These are phyloP conservation scores for Aspergillus carlsbadensis DNA, from an alignment of 495 filamentous ascomycete genomes.

Conservation along the genomic window DNA sequence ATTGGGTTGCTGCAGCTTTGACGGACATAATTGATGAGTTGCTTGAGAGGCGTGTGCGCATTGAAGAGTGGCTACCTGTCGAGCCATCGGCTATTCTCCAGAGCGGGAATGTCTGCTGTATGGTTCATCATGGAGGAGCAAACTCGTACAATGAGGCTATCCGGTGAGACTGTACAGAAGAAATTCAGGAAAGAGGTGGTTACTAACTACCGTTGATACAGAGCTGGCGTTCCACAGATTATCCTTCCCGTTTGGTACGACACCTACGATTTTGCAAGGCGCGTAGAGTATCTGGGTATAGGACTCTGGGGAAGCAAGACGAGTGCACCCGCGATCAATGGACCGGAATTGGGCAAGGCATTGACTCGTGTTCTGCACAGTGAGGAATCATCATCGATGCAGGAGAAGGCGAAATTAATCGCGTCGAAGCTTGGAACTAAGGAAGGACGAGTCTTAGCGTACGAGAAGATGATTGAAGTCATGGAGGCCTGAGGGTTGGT, in stretches of 20 bases:
- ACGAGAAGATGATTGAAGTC: slow-evolving; percentile 25
- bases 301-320: slow-evolving; percentile 39
- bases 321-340: slow-evolving; percentile 18
- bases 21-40: not conserved
- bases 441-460: slow-evolving; percentile 24
- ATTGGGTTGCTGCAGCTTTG: not conserved
- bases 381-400: slow-evolving; percentile 7
- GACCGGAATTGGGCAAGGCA: slow-evolving; percentile 19
- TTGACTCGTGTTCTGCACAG: slow-evolving; percentile 19
- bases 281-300: slow-evolving; percentile 38
- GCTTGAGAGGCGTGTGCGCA: slow-evolving; percentile 18
- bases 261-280: slow-evolving; percentile 38
- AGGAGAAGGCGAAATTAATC: slow-evolving; percentile 14
- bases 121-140: slow-evolving; percentile 45
- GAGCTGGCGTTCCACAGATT: slow-evolving; percentile 43
- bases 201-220: slow-evolving; percentile 12
- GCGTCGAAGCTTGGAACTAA: slow-evolving; percentile 9
- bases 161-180: slow-evolving; percentile 20
- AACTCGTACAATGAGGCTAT: slow-evolving; percentile 46
- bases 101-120: slow-evolving; percentile 33
- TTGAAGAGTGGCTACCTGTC: slow-evolving; percentile 36
- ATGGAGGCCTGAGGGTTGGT: not conserved
- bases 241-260: slow-evolving; percentile 45
- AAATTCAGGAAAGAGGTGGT: not conserved
- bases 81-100: slow-evolving; percentile 38